These are phyloP conservation scores for Grosmannia serpens DNA, from an alignment of 2,329 filamentous ascomycete species.

Conservation along the genomic window DNA sequence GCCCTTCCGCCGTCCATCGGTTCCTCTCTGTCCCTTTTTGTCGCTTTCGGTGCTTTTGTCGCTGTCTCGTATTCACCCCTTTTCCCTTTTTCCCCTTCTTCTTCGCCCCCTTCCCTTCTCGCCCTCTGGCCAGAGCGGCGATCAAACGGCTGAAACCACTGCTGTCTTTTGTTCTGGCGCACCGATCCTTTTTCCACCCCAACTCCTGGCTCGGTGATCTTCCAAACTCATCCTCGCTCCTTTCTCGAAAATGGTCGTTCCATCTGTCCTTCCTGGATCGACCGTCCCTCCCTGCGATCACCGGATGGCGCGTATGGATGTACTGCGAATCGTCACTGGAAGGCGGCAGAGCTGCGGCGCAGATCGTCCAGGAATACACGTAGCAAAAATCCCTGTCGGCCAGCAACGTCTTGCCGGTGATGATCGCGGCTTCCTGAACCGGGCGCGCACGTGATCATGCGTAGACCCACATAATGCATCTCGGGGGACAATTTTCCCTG, in stretches of 20 bases:
- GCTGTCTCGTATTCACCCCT: not conserved
- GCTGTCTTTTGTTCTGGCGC: not conserved
- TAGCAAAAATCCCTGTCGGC: no score
- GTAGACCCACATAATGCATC: not conserved
- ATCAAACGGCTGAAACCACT: conserved; percentile 3
- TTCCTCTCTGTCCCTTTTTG: not conserved
- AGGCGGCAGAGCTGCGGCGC: no score
- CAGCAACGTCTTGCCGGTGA: no score
- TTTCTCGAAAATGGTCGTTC: no score
- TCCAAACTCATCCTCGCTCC: not conserved
- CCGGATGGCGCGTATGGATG: no score
- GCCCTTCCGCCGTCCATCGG: no score
- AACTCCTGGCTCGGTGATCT: not conserved
- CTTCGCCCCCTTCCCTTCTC: not conserved
- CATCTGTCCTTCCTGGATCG: not conserved
- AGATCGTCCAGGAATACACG: no score
- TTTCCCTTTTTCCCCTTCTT: not conserved
- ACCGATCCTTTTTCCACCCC: not conserved
- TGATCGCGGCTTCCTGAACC: no score
- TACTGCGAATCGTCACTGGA: no score
- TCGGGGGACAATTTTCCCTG: no score
- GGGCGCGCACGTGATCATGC: not conserved
- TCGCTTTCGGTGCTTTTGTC: not conserved
- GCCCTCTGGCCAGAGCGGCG: not conserved
- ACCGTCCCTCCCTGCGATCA: not conserved